A percentile compares a stretch with the other conserved stretches of the same genome.
Conservation (phyloP, 305 asterid genomes). For the Solanum hybrid region DNA sequence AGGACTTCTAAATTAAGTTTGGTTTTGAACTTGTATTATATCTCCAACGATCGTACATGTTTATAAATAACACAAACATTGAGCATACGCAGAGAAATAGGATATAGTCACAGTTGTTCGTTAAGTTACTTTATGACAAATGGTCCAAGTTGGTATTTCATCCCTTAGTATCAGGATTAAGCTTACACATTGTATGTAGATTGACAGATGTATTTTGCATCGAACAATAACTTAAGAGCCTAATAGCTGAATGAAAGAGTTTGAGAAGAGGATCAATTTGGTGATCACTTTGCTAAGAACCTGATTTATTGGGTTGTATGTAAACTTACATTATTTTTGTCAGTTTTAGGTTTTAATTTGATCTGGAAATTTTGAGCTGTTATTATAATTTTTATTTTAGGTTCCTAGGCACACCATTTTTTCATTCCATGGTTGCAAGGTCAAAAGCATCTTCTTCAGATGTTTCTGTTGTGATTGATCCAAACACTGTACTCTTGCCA, state of each 20-base stretch:
- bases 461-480: slow-evolving; percentile 61
- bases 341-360: not conserved
- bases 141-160: not conserved
- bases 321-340: not conserved
- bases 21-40: not conserved
- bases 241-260: not conserved
- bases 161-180: not conserved
- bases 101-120: not conserved
- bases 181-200: not conserved
- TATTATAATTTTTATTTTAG: slow-evolving; percentile 25
- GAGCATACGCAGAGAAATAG: not conserved
- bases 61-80: not conserved
- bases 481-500: slow-evolving; percentile 61
- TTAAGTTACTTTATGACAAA: not conserved
- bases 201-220: not conserved
- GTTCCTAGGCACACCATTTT: slow-evolving; percentile 68
- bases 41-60: not conserved
- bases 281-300: not conserved
- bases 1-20: not conserved
- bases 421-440: slow-evolving; percentile 91
- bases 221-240: not conserved
- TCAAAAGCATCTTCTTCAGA: slow-evolving; percentile 60
- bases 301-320: not conserved
- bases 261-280: not conserved
- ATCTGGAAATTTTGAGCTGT: not conserved